Evolutionary conservation across 805 yeast species (phyloP).

Genomic region (Starmerella kuoi): DNA sequence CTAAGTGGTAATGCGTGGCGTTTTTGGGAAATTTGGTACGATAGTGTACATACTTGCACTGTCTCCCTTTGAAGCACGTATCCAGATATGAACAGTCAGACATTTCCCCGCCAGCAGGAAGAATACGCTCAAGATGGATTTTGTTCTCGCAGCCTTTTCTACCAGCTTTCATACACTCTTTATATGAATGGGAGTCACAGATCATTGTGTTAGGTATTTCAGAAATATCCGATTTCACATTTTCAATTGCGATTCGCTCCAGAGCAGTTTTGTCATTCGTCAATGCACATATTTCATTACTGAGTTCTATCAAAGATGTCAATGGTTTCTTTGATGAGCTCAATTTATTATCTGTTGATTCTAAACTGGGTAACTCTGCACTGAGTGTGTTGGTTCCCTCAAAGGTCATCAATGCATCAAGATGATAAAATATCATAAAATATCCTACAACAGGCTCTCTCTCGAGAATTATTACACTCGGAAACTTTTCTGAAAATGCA

Average conservation of each 20-base stretch:
- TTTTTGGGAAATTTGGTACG: constrained; percentile 21
- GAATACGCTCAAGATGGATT: constrained; percentile 29
- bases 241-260: not conserved
- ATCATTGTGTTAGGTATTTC: constrained; percentile 2
- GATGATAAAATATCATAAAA: constrained; percentile 10
- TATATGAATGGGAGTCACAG: constrained; percentile 8
- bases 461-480: constrained; percentile 9
- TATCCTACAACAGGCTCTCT: constrained; percentile 8
- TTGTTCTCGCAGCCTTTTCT: constrained; percentile 13
- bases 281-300: not conserved
- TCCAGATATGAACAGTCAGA: constrained; percentile 84
- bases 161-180: constrained; percentile 1
- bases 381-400: too few species aligned
- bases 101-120: constrained; percentile 46
- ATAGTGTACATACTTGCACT: constrained; percentile 77
- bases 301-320: too few species aligned
- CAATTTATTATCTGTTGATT: too few species aligned
- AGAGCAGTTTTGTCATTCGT: not conserved
- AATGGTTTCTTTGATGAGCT: too few species aligned
- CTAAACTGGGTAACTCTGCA: too few species aligned
- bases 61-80: constrained; percentile 75
- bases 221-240: not conserved
- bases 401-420: constrained; percentile 1
- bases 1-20: too few species aligned
- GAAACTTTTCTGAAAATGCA: not conserved